A percentile compares a stretch with the other conserved stretches of the same genome.
phyloP scores from a whole-genome alignment of 306 rosid genomes.

The Ziziphus jujuba region DNA sequence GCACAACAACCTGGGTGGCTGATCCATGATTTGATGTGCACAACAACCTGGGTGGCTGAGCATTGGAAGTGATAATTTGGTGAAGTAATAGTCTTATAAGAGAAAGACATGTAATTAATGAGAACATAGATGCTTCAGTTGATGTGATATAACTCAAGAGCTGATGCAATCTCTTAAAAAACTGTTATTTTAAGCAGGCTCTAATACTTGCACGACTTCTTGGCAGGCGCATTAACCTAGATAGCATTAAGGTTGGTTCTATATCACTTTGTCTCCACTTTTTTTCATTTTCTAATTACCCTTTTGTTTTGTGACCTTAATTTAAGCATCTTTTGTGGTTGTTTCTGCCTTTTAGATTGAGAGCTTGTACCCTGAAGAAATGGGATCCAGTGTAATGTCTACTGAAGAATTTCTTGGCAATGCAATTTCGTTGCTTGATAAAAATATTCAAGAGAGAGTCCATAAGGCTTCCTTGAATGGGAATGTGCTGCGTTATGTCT shows the following conservation, averaged over 20 bases:
- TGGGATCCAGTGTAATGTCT: constrained; percentile 74
- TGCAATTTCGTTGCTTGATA: constrained; percentile 63
- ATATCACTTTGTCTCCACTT: constrained; percentile 9
- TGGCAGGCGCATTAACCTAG: constrained; percentile 58
- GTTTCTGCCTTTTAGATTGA: constrained; percentile 54
- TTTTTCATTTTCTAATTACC: neutral
- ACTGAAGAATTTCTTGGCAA: constrained; percentile 58
- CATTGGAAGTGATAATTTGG: neutral
- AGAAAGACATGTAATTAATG: neutral
- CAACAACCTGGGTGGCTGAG: too few relatives aligned
- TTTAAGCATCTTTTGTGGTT: constrained; percentile 1
- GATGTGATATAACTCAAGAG: neutral
- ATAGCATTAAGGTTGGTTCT: constrained; percentile 65
- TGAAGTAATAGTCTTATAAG: neutral
- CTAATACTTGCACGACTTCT: constrained; percentile 92
- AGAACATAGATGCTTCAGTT: neutral
- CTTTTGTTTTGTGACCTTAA: neutral
- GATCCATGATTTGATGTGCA: too few relatives aligned
- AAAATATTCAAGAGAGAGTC: constrained; percentile 75
- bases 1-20: too few relatives aligned
- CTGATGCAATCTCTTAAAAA: constrained; percentile 9
- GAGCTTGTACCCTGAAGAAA: constrained; percentile 89
- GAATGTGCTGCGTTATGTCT: constrained; percentile 85
- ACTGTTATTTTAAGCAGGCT: constrained; percentile 52
- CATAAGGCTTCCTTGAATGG: constrained; percentile 71